phyloP scores from a whole-genome alignment of 1,284 basidiomycete genomes.

The Moniliophthora roreri region DNA sequence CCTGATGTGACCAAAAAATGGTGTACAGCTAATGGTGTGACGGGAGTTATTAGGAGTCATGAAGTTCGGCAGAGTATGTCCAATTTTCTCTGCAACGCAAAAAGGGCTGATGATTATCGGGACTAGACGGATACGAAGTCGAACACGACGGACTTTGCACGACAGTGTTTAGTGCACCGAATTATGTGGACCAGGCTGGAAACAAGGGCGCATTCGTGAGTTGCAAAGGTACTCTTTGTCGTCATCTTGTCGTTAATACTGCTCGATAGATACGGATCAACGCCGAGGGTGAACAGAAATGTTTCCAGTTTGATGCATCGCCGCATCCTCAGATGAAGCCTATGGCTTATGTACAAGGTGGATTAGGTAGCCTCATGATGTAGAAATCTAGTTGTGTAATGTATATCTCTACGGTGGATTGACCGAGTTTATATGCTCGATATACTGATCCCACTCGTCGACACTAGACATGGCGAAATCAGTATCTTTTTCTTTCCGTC shows the following conservation, averaged over 20 bases:
- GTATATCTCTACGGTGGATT: neutral
- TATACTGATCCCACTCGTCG: too few species aligned
- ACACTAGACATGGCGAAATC: too few species aligned
- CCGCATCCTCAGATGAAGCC: slow-evolving; percentile 90
- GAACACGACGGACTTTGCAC: slow-evolving; percentile 90
- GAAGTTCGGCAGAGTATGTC: slow-evolving; percentile 89
- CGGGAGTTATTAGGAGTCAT: slow-evolving; percentile 92
- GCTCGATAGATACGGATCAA: slow-evolving; percentile 75
- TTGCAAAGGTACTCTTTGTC: slow-evolving; percentile 15
- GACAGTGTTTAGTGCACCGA: slow-evolving; percentile 85
- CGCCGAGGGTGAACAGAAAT: slow-evolving; percentile 71
- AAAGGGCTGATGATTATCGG: slow-evolving; percentile 4
- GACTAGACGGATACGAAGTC: slow-evolving; percentile 83
- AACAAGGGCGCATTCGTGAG: slow-evolving; percentile 83
- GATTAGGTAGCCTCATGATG: slow-evolving; percentile 67
- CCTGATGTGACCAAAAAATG: slow-evolving; percentile 89
- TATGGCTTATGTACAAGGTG: slow-evolving; percentile 83
- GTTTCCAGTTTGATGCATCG: slow-evolving; percentile 83
- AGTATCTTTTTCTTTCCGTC: neutral
- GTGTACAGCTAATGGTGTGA: slow-evolving; percentile 87
- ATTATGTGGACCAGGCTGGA: slow-evolving; percentile 81
- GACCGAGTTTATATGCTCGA: too few species aligned
- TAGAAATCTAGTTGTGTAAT: slow-evolving; percentile 2
- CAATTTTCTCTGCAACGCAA: neutral
- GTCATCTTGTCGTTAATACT: slow-evolving; percentile 7